Evolutionary conservation across 345 rosid genomes (phyloP).

Genomic region (Camelina sativa): DNA sequence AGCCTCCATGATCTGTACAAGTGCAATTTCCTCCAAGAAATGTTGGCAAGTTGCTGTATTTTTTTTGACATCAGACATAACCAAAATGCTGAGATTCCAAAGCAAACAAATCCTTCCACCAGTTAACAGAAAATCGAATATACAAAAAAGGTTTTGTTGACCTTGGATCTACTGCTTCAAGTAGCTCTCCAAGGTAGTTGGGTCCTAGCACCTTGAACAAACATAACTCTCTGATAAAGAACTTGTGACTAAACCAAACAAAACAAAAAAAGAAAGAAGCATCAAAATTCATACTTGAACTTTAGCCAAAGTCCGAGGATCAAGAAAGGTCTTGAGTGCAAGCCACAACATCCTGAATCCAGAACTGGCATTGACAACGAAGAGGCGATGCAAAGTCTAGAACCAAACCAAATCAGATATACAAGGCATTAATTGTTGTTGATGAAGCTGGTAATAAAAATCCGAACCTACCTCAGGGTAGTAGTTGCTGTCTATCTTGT

Average conservation of each 20-base stretch:
- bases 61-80: slow-evolving; percentile 9
- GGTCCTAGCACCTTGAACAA: slow-evolving; percentile 78
- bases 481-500: slow-evolving; percentile 79
- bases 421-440: background rate
- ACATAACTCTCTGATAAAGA: slow-evolving; percentile 12
- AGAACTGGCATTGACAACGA: slow-evolving; percentile 85
- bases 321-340: slow-evolving; percentile 89
- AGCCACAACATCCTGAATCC: slow-evolving; percentile 95
- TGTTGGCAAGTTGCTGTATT: slow-evolving; percentile 86
- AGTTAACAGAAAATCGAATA: background rate
- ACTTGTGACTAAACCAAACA: background rate
- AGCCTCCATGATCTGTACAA: slow-evolving; percentile 78
- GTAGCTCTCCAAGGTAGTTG: slow-evolving; percentile 64
- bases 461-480: slow-evolving; percentile 75
- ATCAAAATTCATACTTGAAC: slow-evolving; percentile 61
- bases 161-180: slow-evolving; percentile 84
- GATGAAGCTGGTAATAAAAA: slow-evolving; percentile 16
- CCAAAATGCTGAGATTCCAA: slow-evolving; percentile 9
- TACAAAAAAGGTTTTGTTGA: slow-evolving; percentile 30
- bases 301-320: slow-evolving; percentile 77
- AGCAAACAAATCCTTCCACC: background rate
- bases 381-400: slow-evolving; percentile 85
- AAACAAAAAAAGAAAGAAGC: slow-evolving; percentile 10
- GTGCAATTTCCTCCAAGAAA: slow-evolving; percentile 92
- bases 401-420: slow-evolving; percentile 22